A percentile compares a stretch with the other conserved stretches of the same genome.
Conservation (phyloP, 192 early-diverging fungal genomes). For the Coemansia sp. region DNA sequence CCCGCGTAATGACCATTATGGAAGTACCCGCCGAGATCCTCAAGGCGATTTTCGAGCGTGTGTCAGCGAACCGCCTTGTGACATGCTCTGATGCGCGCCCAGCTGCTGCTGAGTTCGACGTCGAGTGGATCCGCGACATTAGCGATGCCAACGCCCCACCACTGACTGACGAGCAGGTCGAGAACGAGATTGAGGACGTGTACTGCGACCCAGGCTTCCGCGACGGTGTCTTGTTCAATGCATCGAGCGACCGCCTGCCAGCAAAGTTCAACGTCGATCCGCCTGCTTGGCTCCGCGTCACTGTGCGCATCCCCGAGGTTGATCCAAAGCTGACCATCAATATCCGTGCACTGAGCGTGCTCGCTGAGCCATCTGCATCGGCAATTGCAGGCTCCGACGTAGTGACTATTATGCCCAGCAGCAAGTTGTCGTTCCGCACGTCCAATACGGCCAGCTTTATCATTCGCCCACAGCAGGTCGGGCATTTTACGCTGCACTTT, state of each 20-base stretch:
- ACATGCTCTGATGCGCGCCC: slow-evolving; percentile 51
- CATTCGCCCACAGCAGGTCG: slow-evolving; percentile 45
- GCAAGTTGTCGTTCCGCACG: slow-evolving; percentile 34
- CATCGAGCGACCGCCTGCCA: slow-evolving; percentile 55
- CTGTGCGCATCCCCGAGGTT: slow-evolving; percentile 48
- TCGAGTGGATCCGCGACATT: slow-evolving; percentile 53
- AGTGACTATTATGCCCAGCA: slow-evolving; percentile 32
- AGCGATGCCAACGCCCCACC: slow-evolving; percentile 21
- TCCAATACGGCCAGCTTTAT: slow-evolving; percentile 39
- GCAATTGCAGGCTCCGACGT: slow-evolving; percentile 12
- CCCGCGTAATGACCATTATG: slow-evolving; percentile 55
- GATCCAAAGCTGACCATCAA: slow-evolving; percentile 35
- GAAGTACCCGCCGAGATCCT: slow-evolving; percentile 51
- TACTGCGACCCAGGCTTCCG: slow-evolving; percentile 58
- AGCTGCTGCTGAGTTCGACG: slow-evolving; percentile 49
- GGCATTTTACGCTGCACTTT: slow-evolving; percentile 55
- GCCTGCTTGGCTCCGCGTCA: slow-evolving; percentile 51
- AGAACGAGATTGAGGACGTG: slow-evolving; percentile 47
- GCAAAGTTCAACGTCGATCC: slow-evolving; percentile 49
- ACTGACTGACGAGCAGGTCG: slow-evolving; percentile 49
- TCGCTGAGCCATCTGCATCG: slow-evolving; percentile 17
- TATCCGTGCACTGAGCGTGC: slow-evolving; percentile 40
- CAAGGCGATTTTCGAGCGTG: slow-evolving; percentile 45
- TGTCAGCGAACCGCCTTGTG: slow-evolving; percentile 44
- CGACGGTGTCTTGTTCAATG: slow-evolving; percentile 55